Base-by-base conservation (phyloP, 1,139 yeast genomes). In the Yamadazyma triangularis region DNA sequence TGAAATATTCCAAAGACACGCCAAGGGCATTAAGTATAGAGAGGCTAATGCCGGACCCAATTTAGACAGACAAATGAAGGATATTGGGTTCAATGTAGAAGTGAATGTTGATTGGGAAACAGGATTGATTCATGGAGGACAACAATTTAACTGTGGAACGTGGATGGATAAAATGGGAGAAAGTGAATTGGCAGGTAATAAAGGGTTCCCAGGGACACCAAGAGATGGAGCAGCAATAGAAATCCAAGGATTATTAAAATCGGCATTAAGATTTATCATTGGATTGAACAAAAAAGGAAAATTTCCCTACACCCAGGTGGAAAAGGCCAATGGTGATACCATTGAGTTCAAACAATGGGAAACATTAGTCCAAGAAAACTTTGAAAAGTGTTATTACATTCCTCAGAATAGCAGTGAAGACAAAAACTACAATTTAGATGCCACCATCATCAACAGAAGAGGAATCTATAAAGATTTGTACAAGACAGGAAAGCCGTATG, bases 161-260 rank as follows among this genome's bases (percentile, higher is more conserved):
- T 91, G 98, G 98, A 91, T 89, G 96, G 98, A 91, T 59, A 91
- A 91, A 62, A 91, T 91, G 97, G 98, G 98, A 13, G 98, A 91
- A 60, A 85, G 95, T 50, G 77, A 60, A 30, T 65, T 59, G 36
- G 96, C 98, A 0, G 83, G 85, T 1, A 81, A 79, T 38, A 83
- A 80, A 48, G 98, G 98, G 11, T 67, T 75, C 24, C 98, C 98
- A 1, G 98, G 97, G 2, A 91, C 98, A 0, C 97, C 98, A 23
- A 74, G 98, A 53, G 96, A 89, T 57, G 98, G 98, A 26, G 96
- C 96, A 2, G 96, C 95, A 2, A 70, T 91, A 35, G 98, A 91
- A 57, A 82, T 91, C 37, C 88, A 78, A 48, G 98, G 97, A 0
- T 64, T 91, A 40, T 62, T 91, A 49, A 89, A 89, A 60, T 83